phyloP scores from a whole-genome alignment of 176 grass and related monocot genomes.

The Hsuehochloa calcarea region DNA sequence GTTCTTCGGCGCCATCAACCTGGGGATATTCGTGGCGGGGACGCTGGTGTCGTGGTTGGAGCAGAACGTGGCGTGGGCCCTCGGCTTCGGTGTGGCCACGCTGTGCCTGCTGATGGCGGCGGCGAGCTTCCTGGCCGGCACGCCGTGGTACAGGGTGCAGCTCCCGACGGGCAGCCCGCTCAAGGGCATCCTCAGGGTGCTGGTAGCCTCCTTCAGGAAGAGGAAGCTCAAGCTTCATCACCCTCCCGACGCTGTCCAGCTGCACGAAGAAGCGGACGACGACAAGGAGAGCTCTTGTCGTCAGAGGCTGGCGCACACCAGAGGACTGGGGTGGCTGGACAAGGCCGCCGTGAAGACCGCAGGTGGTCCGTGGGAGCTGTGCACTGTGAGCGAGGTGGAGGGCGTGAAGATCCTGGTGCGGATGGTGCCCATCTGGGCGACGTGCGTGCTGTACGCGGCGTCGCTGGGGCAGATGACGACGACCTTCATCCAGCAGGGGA shows the following conservation, averaged over 20 bases:
- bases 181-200: slow-evolving; percentile 53
- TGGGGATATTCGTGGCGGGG: slow-evolving; percentile 65
- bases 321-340: slow-evolving; percentile 56
- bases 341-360: slow-evolving; percentile 39
- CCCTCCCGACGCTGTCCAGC: neutral
- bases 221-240: neutral
- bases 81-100: slow-evolving; percentile 68
- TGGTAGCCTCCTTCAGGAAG: slow-evolving; percentile 47
- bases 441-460: slow-evolving; percentile 64
- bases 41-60: slow-evolving; percentile 67
- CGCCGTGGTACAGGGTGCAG: slow-evolving; percentile 47
- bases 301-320: slow-evolving; percentile 47
- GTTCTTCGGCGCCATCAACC: slow-evolving; percentile 71
- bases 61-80: slow-evolving; percentile 63
- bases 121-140: slow-evolving; percentile 51
- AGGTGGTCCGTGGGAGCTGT: slow-evolving; percentile 30
- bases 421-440: slow-evolving; percentile 67
- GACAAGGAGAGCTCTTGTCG: neutral
- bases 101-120: slow-evolving; percentile 49
- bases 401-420: slow-evolving; percentile 63
- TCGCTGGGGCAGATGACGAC: slow-evolving; percentile 68
- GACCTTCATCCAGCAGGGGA: slow-evolving; percentile 87
- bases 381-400: slow-evolving; percentile 71
- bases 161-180: slow-evolving; percentile 56
- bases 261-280: slow-evolving; percentile 40